phyloP scores from a whole-genome alignment of 1,139 yeast genomes.

The Kodamaea derodonti region DNA sequence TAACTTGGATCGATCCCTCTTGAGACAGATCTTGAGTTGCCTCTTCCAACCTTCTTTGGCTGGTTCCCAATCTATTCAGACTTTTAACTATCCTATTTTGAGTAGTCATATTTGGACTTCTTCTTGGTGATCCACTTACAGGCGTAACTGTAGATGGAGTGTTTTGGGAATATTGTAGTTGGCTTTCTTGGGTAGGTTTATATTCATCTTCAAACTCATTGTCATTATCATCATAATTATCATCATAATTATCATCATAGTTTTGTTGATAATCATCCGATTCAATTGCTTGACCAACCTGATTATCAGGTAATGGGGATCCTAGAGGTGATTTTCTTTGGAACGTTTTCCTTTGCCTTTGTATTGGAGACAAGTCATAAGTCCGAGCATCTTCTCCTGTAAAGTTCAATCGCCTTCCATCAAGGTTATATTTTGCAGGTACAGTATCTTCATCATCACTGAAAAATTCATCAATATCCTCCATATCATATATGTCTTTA shows the following conservation, averaged over 20 bases:
- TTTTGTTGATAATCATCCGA: not conserved
- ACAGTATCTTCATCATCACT: slow-evolving; percentile 40
- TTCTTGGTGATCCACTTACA: slow-evolving; percentile 16
- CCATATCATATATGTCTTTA: slow-evolving; percentile 72
- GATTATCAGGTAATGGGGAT: slow-evolving; percentile 28
- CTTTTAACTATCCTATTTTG: no score
- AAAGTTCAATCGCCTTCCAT: slow-evolving; percentile 37
- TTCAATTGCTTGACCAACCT: not conserved
- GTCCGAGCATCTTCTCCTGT: slow-evolving; percentile 37
- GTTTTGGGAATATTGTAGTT: not conserved
- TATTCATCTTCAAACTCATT: slow-evolving; percentile 11
- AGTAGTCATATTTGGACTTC: no score
- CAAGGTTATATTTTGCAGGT: slow-evolving; percentile 15
- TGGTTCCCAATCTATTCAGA: no score
- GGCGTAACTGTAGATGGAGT: slow-evolving; percentile 5
- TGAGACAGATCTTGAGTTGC: no score
- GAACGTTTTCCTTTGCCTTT: slow-evolving; percentile 17
- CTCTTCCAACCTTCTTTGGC: no score
- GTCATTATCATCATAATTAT: slow-evolving; percentile 6
- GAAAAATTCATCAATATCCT: slow-evolving; percentile 75
- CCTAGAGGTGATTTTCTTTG: slow-evolving; percentile 28
- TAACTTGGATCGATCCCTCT: no score
- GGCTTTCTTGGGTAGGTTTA: slow-evolving; percentile 5
- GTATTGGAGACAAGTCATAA: slow-evolving; percentile 30
- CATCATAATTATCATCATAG: not conserved